These are phyloP conservation scores for Globisporangium canariense DNA, from an alignment of 352 stramenopile genomes.

Conservation along the genomic window DNA sequence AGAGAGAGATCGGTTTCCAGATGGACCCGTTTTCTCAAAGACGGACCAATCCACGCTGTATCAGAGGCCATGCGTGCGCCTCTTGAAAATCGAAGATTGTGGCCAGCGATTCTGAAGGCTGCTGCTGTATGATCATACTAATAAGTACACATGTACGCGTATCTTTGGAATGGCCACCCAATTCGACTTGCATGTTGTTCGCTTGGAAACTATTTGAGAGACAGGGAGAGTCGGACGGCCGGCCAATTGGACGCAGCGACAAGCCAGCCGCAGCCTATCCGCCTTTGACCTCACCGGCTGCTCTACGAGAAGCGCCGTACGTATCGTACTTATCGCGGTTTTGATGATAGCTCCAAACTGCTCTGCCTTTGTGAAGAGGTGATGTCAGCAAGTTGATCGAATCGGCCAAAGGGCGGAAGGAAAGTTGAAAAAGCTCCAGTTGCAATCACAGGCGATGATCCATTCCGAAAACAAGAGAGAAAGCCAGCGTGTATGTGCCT, in stretches of 20 bases:
- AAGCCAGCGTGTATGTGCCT: background rate
- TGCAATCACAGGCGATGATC: background rate
- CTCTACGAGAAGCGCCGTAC: background rate
- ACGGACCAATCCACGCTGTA: no score
- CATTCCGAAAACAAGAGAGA: background rate
- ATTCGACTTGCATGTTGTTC: no score
- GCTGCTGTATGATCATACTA: no score
- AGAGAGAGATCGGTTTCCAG: no score
- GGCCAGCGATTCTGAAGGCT: no score
- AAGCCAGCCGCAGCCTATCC: background rate
- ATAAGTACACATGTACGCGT: no score
- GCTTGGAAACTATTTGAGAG: background rate
- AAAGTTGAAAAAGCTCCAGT: background rate
- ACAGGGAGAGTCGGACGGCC: background rate
- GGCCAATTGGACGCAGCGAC: background rate
- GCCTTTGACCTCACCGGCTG: background rate
- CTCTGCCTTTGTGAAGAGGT: background rate
- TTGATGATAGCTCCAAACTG: no score
- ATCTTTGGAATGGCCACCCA: background rate
- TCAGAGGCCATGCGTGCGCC: no score
- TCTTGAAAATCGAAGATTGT: no score
- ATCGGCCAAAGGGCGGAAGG: background rate
- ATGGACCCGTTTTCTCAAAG: no score
- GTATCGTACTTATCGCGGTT: background rate
- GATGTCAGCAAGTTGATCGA: background rate